A percentile compares a stretch with the other conserved stretches of the same genome.
Evolutionary conservation across 2,329 filamentous ascomycete species (phyloP).

Genomic region (Fusarium abutilonis): DNA sequence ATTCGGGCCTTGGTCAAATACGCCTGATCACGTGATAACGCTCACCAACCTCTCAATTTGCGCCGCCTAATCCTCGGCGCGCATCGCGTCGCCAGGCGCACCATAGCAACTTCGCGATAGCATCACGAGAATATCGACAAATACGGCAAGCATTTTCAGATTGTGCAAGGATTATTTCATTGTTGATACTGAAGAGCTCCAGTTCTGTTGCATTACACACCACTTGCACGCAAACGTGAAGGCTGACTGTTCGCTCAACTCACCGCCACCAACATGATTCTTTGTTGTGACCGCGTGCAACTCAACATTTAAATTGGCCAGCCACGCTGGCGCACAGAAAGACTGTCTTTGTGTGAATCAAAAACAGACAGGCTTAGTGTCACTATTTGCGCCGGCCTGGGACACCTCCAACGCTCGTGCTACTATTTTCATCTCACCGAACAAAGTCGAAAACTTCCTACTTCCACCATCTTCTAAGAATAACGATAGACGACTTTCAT

Average conservation of each 20-base stretch:
- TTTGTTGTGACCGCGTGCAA: constrained; percentile 39
- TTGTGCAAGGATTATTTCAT: background rate
- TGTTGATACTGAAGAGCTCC: background rate
- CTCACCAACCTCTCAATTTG: constrained; percentile 41
- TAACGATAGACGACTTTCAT: constrained; percentile 27
- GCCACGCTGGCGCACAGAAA: constrained; percentile 20
- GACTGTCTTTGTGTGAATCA: constrained; percentile 22
- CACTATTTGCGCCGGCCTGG: constrained; percentile 13
- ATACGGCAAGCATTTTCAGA: constrained; percentile 16
- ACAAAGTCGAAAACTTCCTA: constrained; percentile 26
- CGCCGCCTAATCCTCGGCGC: constrained; percentile 52
- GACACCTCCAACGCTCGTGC: constrained; percentile 18
- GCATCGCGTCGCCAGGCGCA: constrained; percentile 43
- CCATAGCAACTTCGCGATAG: constrained; percentile 44
- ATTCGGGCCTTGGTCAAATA: background rate
- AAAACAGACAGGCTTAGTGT: background rate
- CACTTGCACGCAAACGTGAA: background rate
- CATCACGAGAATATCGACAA: constrained; percentile 37
- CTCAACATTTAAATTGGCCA: constrained; percentile 35
- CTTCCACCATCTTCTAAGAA: constrained; percentile 7
- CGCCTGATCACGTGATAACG: constrained; percentile 44
- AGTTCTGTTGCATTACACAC: background rate
- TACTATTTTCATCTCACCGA: constrained; percentile 37
- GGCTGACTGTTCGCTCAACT: constrained; percentile 14
- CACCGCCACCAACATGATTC: constrained; percentile 43